Evolutionary conservation across 306 rosid species (phyloP).

Genomic region (Citrullus mucosospermus): DNA sequence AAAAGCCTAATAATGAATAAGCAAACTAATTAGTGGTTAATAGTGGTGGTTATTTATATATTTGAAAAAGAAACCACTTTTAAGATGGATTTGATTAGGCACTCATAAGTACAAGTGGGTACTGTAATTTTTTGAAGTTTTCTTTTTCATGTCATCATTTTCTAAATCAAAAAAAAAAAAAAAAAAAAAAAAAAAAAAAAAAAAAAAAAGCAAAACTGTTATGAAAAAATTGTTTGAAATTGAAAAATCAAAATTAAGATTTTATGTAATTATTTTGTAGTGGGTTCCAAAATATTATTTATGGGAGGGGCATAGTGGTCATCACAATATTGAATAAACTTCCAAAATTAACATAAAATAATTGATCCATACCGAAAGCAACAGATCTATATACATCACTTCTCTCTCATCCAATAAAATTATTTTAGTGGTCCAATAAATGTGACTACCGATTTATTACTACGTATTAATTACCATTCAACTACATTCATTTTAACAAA

Average conservation of each 20-base stretch:
- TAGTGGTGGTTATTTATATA: neutral
- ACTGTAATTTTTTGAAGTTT: neutral
- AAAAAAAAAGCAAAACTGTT: neutral
- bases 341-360: conserved; percentile 1
- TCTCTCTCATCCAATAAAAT: neutral
- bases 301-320: neutral
- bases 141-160: neutral
- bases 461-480: no score
- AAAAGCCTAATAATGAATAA: neutral
- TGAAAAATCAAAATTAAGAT: neutral
- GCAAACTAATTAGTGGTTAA: neutral
- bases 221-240: neutral
- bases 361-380: neutral
- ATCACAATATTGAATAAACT: neutral
- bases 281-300: neutral
- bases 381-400: neutral
- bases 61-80: no score
- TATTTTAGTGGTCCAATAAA: neutral
- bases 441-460: neutral
- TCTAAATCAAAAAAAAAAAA: neutral
- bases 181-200: neutral
- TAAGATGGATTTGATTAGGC: neutral
- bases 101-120: neutral
- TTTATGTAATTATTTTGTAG: neutral
- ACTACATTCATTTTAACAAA: no score